A percentile compares a stretch with the other conserved stretches of the same genome.
Conservation (phyloP, 2,329 filamentous ascomycete genomes). For the Leptographium flavum region DNA sequence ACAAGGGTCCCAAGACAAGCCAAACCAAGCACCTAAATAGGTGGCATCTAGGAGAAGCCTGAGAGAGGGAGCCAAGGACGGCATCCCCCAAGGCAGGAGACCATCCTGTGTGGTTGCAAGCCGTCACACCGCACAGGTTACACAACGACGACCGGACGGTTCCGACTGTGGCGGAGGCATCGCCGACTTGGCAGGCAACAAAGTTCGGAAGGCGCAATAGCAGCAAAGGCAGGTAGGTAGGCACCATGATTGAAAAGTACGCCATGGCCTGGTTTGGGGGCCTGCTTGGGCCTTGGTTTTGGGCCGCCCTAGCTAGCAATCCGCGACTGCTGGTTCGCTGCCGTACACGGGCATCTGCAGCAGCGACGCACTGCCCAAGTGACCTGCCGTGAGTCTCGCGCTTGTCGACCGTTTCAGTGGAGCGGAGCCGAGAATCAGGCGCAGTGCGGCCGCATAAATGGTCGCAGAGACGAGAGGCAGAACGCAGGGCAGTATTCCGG, state of each 20-base stretch:
- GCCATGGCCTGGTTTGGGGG: neutral
- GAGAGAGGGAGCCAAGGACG: neutral
- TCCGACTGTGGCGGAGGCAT: neutral
- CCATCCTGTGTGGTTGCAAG: no score
- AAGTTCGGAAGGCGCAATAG: no score
- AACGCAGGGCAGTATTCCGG: conserved; percentile 4
- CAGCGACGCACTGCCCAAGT: neutral
- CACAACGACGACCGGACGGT: neutral
- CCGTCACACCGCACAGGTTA: neutral
- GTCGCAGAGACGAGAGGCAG: conserved; percentile 7
- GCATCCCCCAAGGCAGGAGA: neutral
- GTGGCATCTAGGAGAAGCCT: neutral
- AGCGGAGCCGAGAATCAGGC: neutral
- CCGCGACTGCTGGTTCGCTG: conserved; percentile 2
- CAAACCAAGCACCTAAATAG: no score
- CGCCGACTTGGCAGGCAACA: neutral
- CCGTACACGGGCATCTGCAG: neutral
- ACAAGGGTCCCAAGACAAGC: no score
- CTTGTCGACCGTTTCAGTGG: neutral
- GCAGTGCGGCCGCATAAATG: conserved; percentile 9
- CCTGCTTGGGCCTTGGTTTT: no score
- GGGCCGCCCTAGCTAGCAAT: neutral
- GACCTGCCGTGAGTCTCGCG: neutral
- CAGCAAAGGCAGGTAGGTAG: no score
- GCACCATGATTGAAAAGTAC: neutral